Base-by-base conservation (phyloP, 192 early-diverging fungal species). In the Backusella westeae region DNA sequence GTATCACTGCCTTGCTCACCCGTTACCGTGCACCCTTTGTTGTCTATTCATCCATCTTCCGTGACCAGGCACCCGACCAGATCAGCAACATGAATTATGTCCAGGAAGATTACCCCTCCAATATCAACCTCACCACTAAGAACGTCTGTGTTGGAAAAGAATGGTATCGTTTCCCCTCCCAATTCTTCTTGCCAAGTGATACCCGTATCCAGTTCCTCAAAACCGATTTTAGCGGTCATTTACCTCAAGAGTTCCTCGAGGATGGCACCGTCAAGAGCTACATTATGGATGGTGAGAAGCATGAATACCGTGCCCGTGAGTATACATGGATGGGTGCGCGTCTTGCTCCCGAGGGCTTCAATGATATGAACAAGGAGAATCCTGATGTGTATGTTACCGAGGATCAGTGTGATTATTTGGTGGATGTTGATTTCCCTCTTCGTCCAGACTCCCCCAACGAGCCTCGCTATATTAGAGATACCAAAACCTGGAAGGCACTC, bases 121-220 rank as follows among this genome's bases (percentile, higher is more conserved):
- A 79, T 36, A 4, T 73, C 8, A 67, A 42, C 1, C 26, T 69
- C 7, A 82, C 63, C 35, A 75, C 75, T 52, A 72, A 80, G 66
- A 73, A 72, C 29, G 84, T 98, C 29, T 99, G 98, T 81, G 86
- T 98, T 71, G 97, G 94, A 41, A 94, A 91, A 73, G 98, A 96
- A 73, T 99, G 98, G 98, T 92, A 99, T 80, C 77, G 95, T 35
- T 99, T 96, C 80, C 96, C 96, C 6, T 91, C 90, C 12, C 94
- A 96, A 73, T 99, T 93, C 84, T 96, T 96, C 80, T 77, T 98
- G 9, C 98, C 97, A 6, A 81, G 85, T 29, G 87, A 85, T 35
- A 83, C 92, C 65, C 83, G 90, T 3, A 73, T 99, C 32, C 82
- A 88, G 67, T 94, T 96, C 76, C 75, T 97, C 39, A 74, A 86